Conservation (phyloP, 345 rosid species). For the Lumnitzera littorea region DNA sequence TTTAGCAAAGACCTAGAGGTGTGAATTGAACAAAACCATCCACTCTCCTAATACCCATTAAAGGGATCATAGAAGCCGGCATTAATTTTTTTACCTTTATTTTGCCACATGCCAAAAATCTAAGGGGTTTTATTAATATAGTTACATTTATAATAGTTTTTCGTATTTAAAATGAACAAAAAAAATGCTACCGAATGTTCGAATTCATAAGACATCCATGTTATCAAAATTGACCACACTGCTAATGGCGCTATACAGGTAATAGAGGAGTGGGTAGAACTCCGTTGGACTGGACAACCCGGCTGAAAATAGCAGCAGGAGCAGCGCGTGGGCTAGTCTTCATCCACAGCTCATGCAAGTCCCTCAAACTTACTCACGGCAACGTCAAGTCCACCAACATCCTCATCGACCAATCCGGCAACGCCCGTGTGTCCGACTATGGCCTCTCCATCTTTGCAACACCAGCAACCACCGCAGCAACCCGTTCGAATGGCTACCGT, state of each 20-base stretch:
- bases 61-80: too few species aligned
- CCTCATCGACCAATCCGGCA: conserved; percentile 58
- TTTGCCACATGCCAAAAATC: too few species aligned
- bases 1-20: too few species aligned
- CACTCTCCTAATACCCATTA: too few species aligned
- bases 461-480: conserved; percentile 13
- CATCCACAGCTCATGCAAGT: conserved; percentile 64
- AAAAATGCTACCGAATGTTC: too few species aligned
- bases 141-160: too few species aligned
- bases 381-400: conserved; percentile 80
- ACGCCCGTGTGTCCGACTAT: conserved; percentile 61
- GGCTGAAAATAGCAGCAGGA: conserved; percentile 74
- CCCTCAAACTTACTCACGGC: conserved; percentile 74
- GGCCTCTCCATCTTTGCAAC: conserved; percentile 53
- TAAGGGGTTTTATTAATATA: too few species aligned
- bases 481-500: conserved; percentile 63
- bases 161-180: too few species aligned
- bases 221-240: neutral
- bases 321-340: conserved; percentile 77
- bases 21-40: too few species aligned
- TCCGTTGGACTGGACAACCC: conserved; percentile 82
- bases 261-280: conserved; percentile 88
- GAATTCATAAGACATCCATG: too few species aligned
- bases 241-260: conserved; percentile 27
- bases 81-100: too few species aligned